These are phyloP conservation scores for Blumeria hordei DNA, from an alignment of 2,329 filamentous ascomycete genomes.

Conservation along the genomic window DNA sequence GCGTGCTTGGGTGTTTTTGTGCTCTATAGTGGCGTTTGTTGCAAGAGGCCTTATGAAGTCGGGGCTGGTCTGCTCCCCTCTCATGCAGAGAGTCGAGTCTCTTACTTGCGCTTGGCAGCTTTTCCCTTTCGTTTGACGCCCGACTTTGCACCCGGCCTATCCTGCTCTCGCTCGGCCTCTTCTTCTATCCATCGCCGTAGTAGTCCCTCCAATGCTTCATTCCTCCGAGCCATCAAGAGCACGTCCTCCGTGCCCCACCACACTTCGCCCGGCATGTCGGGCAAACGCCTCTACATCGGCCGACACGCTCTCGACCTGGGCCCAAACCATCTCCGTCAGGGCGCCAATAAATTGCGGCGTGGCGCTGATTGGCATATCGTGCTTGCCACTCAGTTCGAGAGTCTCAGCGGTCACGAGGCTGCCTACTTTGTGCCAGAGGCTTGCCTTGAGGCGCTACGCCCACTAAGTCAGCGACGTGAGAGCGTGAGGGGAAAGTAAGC, in stretches of 20 bases:
- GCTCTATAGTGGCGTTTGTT: no score
- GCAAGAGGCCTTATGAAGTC: no score
- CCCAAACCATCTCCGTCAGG: constrained; percentile 67
- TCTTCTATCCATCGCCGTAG: constrained; percentile 20
- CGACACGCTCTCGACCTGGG: constrained; percentile 41
- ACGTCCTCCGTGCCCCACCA: constrained; percentile 71
- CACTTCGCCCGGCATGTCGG: constrained; percentile 58
- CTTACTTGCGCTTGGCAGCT: neutral
- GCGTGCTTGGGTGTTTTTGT: no score
- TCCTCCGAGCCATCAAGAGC: constrained; percentile 62
- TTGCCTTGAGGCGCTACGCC: constrained; percentile 26
- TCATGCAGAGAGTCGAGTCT: neutral
- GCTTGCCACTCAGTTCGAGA: constrained; percentile 29
- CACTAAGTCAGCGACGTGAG: neutral
- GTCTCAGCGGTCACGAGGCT: constrained; percentile 77
- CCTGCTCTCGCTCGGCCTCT: constrained; percentile 24
- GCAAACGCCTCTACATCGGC: constrained; percentile 41
- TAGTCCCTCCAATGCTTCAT: constrained; percentile 59
- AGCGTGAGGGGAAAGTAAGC: no score
- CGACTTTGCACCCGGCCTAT: constrained; percentile 14
- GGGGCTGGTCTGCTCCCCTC: neutral
- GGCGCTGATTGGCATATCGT: constrained; percentile 35
- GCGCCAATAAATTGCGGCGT: constrained; percentile 79
- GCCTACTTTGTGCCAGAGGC: constrained; percentile 63
- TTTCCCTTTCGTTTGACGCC: constrained; percentile 1